phyloP scores from a whole-genome alignment of 768 basidiomycete genomes.

The Hygrophoropsis aurantiaca region DNA sequence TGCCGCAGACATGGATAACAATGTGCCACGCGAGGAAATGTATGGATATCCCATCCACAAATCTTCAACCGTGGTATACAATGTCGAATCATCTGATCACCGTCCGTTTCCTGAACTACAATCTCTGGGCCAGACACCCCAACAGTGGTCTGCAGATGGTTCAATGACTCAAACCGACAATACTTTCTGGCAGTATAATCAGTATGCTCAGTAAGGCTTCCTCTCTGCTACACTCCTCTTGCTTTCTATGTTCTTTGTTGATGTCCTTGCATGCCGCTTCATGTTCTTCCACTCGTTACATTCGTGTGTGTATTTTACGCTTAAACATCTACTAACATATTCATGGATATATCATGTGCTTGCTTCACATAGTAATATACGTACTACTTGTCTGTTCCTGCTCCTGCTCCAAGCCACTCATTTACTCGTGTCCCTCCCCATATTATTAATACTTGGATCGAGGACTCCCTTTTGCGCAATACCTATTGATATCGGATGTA shows the following conservation, averaged over 20 bases:
- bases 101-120: constrained; percentile 19
- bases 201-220: constrained; percentile 18
- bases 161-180: constrained; percentile 14
- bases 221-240: background rate
- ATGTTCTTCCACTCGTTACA: background rate
- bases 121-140: constrained; percentile 8
- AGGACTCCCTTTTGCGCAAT: no score
- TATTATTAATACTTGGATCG: no score
- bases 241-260: no score
- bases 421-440: no score
- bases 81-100: constrained; percentile 17
- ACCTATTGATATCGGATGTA: no score
- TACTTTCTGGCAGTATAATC: constrained; percentile 25
- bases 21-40: constrained; percentile 14
- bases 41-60: constrained; percentile 24
- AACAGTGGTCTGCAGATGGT: constrained; percentile 19
- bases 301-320: background rate
- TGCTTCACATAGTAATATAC: no score
- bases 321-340: background rate
- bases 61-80: constrained; percentile 19
- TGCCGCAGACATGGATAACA: constrained; percentile 16
- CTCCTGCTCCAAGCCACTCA: no score
- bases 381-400: no score
- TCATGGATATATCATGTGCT: no score
- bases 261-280: background rate